Evolutionary conservation across 495 filamentous ascomycete genomes (phyloP), one percentile per base, ranked within the genome.

Genomic region (Aspergillus asperescens): DNA sequence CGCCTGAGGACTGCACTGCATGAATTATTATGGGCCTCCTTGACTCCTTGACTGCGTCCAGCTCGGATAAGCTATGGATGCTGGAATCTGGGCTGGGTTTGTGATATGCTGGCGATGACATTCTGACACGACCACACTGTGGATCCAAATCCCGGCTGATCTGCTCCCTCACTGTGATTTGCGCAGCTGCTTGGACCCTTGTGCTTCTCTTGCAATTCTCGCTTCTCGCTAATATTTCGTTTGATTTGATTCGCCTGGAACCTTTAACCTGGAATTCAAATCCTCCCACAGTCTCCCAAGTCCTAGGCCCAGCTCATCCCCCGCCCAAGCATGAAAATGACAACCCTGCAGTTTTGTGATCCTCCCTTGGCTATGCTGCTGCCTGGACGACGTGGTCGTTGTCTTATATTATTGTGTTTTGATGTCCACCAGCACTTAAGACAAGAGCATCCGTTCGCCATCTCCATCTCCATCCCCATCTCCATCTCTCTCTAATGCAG

Each of bases 91-190:
- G 22, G 19, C 19, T 35, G 28, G 39, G 12, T 22, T n/a, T 27
- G 34, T 55, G 38, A 38, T 37, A 27, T 39, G 31, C 25, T 47
- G 27, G 6, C n/a, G n/a, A n/a, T 29, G 42, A 29, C 24, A 16
- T 27, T 42, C 44, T 37, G 48, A 19, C 49, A 43, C n/a, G 39
- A 50, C 52, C 49, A 49, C 52, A 18, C 23, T 38, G 35, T 54
- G 42, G 40, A 32, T 19, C 32, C 51, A 40, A 46, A 47, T 28
- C 43, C 45, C 47, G 47, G 48, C 6, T 37, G 55, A 57, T 57
- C 52, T 55, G 46, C 34, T 49, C 29, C 28, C 46, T 28, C 45
- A 1, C 32, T 19, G 9, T 34, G 27, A 46, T 45, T 37, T 45
- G 24, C 28, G 19, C 28, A 32, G 9, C 40, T 38, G 31, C 23